Conservation (phyloP, 2,329 filamentous ascomycete genomes). For the Fusarium sp. region DNA sequence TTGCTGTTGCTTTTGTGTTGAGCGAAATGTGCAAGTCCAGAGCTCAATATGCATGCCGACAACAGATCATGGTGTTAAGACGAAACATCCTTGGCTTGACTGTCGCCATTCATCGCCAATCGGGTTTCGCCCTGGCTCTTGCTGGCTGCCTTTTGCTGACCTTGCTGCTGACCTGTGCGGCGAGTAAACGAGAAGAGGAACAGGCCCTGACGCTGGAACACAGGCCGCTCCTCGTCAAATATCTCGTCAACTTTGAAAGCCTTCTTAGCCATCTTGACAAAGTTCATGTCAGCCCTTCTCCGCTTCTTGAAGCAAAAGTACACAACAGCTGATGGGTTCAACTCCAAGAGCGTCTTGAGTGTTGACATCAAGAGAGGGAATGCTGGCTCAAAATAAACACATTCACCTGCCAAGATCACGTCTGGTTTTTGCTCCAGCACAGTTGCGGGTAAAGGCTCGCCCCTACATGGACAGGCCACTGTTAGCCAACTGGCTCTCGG, state of each 20-base stretch:
- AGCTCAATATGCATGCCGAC: conserved; percentile 23
- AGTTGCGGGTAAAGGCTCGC: conserved; percentile 66
- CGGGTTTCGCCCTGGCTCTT: conserved; percentile 29
- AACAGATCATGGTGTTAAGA: conserved; percentile 30
- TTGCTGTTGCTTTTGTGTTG: not conserved
- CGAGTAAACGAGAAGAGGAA: conserved; percentile 71
- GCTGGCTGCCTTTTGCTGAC: conserved; percentile 14
- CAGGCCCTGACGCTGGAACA: conserved; percentile 68
- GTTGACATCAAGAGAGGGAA: conserved; percentile 90
- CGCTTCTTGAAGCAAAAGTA: conserved; percentile 97
- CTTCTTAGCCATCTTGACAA: conserved; percentile 78
- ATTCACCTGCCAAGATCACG: conserved; percentile 93
- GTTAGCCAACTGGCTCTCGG: conserved; percentile 33
- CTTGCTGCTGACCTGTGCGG: conserved; percentile 43
- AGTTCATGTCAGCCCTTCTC: conserved; percentile 81
- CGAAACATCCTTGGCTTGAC: conserved; percentile 33
- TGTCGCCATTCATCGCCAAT: conserved; percentile 32
- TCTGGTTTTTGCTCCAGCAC: conserved; percentile 73
- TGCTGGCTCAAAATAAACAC: conserved; percentile 96
- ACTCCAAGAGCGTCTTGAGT: conserved; percentile 77
- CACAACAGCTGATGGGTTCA: conserved; percentile 73
- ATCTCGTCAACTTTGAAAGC: conserved; percentile 73
- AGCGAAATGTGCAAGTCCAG: conserved; percentile 10
- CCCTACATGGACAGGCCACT: conserved; percentile 58
- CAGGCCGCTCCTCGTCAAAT: conserved; percentile 68